These are phyloP conservation scores for Thyridium curvatum DNA, from an alignment of 2,329 filamentous ascomycete genomes.

Conservation along the genomic window DNA sequence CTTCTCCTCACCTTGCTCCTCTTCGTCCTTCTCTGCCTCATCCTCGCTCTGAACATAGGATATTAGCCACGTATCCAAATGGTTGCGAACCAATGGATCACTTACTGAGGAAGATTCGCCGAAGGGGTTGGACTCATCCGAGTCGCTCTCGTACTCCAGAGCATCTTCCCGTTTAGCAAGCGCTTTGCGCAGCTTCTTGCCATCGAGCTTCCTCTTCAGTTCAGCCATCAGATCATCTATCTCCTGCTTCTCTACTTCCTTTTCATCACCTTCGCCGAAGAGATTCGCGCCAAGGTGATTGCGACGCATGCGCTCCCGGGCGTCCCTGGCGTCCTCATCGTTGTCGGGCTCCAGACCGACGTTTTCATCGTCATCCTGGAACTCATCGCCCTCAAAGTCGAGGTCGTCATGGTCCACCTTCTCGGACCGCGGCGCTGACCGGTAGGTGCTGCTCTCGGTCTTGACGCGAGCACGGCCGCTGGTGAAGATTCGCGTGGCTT, in stretches of 20 bases:
- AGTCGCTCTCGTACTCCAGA: slow-evolving; percentile 71
- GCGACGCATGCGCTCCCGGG: slow-evolving; percentile 66
- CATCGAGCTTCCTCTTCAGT: slow-evolving; percentile 62
- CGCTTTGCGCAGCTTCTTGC: slow-evolving; percentile 73
- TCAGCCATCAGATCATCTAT: slow-evolving; percentile 62
- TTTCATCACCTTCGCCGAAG: slow-evolving; percentile 65
- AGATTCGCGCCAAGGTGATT: slow-evolving; percentile 84
- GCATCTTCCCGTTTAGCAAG: slow-evolving; percentile 82
- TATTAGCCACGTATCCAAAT: too few relatives aligned
- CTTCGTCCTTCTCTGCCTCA: slow-evolving; percentile 46
- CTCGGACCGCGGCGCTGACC: slow-evolving; percentile 54
- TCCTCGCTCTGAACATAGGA: slow-evolving; percentile 38
- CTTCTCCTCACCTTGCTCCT: slow-evolving; percentile 56
- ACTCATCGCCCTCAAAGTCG: slow-evolving; percentile 64
- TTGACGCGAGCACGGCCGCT: slow-evolving; percentile 50
- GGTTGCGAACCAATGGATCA: background rate
- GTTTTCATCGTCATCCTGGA: slow-evolving; percentile 84
- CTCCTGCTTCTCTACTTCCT: slow-evolving; percentile 67
- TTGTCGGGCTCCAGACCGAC: slow-evolving; percentile 69
- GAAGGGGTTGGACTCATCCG: slow-evolving; percentile 28
- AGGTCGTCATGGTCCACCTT: slow-evolving; percentile 66
- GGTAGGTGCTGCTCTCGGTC: slow-evolving; percentile 60
- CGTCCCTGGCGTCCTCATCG: slow-evolving; percentile 72
- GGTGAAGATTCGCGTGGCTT: slow-evolving; percentile 47
- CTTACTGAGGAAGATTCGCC: slow-evolving; percentile 27